Percentiles rank a stretch among this genome's conserved stretches.
These are phyloP conservation scores for Aspergillus awamori DNA, from an alignment of 2,329 filamentous ascomycete genomes.

Conservation along the genomic window DNA sequence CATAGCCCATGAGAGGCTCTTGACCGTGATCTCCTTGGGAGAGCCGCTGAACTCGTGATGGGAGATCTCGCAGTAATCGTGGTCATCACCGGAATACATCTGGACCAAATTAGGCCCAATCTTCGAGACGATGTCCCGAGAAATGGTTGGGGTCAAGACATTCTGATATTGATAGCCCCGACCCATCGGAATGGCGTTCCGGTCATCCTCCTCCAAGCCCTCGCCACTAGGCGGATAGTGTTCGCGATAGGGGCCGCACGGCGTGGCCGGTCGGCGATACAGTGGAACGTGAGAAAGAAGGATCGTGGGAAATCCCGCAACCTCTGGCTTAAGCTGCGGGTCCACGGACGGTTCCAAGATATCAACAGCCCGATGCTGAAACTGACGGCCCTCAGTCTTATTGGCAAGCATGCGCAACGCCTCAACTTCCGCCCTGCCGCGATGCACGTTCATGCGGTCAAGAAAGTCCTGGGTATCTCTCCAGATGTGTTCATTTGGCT, in stretches of 20 bases:
- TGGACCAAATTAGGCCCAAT: constrained; percentile 76
- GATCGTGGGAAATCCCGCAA: constrained; percentile 77
- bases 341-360: constrained; percentile 49
- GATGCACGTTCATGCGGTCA: constrained; percentile 63
- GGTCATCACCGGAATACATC: constrained; percentile 94
- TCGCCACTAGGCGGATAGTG: constrained; percentile 74
- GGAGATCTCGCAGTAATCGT: constrained; percentile 92
- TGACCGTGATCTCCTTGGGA: constrained; percentile 85
- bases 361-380: constrained; percentile 64
- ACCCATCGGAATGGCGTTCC: constrained; percentile 76
- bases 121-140: constrained; percentile 72
- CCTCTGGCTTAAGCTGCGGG: constrained; percentile 23
- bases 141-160: constrained; percentile 77
- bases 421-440: constrained; percentile 68
- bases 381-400: constrained; percentile 57
- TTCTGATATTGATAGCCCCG: constrained; percentile 96
- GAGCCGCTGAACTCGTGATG: constrained; percentile 70
- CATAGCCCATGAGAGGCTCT: constrained; percentile 95
- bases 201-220: constrained; percentile 61
- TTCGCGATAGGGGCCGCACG: constrained; percentile 85
- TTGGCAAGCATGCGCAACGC: constrained; percentile 69
- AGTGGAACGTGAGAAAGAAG: constrained; percentile 90
- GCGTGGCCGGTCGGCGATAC: constrained; percentile 77
- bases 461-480: constrained; percentile 77
- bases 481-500: constrained; percentile 67